Percentiles rank a stretch among this genome's conserved stretches.
phyloP scores from a whole-genome alignment of 2,329 filamentous ascomycete species.

The Colletotrichum scovillei region DNA sequence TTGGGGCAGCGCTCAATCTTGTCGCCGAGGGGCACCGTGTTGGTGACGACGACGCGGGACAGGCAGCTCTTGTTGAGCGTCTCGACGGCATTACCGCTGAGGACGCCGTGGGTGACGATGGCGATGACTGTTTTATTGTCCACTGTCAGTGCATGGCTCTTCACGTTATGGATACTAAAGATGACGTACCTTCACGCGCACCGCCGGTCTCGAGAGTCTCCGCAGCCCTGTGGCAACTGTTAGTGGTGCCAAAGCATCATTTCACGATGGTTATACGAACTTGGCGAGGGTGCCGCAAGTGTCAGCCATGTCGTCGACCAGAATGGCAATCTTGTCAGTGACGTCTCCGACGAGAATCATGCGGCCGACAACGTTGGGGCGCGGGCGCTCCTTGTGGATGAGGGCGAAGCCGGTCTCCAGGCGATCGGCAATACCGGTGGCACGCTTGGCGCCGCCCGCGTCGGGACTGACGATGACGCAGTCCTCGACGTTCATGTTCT shows the following conservation, averaged over 20 bases:
- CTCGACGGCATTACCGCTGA: conserved; percentile 89
- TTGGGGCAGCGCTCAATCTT: conserved; percentile 83
- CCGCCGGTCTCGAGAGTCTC: conserved; percentile 31
- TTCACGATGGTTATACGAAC: conserved; percentile 65
- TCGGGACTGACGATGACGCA: conserved; percentile 90
- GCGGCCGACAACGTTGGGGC: conserved; percentile 83
- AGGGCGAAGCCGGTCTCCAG: conserved; percentile 86
- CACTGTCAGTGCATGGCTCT: not conserved
- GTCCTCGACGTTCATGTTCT: conserved; percentile 79
- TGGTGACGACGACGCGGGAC: conserved; percentile 86
- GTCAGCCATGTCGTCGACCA: conserved; percentile 98
- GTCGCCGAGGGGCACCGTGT: conserved; percentile 71
- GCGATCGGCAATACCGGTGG: conserved; percentile 86
- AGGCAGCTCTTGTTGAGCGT: conserved; percentile 84
- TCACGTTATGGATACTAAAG: not conserved
- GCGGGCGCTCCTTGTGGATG: conserved; percentile 80
- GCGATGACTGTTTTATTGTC: conserved; percentile 69
- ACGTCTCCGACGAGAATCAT: conserved; percentile 98
- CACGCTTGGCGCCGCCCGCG: conserved; percentile 87
- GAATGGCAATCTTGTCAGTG: conserved; percentile 88
- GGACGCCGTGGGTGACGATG: conserved; percentile 93
- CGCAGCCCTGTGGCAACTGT: conserved; percentile 17
- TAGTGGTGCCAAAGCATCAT: not conserved
- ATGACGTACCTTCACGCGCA: conserved; percentile 27
- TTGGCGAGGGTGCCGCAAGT: conserved; percentile 89